Conservation (phyloP, 768 basidiomycete genomes). For the Cystofilobasidium macerans region DNA sequence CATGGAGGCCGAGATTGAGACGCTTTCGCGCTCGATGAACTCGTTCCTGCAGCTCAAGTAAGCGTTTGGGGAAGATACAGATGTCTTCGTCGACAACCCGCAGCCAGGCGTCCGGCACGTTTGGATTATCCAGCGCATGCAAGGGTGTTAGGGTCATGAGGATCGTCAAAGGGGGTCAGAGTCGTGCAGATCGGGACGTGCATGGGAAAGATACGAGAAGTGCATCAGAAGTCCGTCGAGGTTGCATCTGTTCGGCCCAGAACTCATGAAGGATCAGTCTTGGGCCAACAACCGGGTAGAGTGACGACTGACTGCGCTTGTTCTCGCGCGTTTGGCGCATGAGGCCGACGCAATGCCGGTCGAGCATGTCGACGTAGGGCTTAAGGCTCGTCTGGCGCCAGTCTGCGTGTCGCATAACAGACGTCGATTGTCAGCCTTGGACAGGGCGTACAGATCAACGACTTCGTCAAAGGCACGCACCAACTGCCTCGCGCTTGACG, state of each 20-base stretch:
- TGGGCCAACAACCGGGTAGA: no score
- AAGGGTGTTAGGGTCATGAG: no score
- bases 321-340: conserved; percentile 35
- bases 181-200: no score
- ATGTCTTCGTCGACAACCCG: no score
- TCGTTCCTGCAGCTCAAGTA: conserved; percentile 48
- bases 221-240: no score
- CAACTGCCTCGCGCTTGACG: neutral
- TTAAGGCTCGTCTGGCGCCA: conserved; percentile 81
- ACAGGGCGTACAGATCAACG: neutral
- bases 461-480: conserved; percentile 3
- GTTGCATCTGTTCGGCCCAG: no score
- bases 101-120: no score
- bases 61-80: neutral
- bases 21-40: conserved; percentile 56
- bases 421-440: neutral
- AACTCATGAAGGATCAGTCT: no score
- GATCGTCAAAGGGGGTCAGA: no score
- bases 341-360: conserved; percentile 51
- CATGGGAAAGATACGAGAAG: no score
- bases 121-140: no score
- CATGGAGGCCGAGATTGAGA: conserved; percentile 65
- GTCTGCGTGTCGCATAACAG: conserved; percentile 41
- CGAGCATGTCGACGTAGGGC: conserved; percentile 80
- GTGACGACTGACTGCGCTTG: conserved; percentile 37